Percentiles rank a stretch among this genome's conserved stretches.
Conservation (phyloP, 2,329 filamentous ascomycete genomes). For the Diaporthe vexans region DNA sequence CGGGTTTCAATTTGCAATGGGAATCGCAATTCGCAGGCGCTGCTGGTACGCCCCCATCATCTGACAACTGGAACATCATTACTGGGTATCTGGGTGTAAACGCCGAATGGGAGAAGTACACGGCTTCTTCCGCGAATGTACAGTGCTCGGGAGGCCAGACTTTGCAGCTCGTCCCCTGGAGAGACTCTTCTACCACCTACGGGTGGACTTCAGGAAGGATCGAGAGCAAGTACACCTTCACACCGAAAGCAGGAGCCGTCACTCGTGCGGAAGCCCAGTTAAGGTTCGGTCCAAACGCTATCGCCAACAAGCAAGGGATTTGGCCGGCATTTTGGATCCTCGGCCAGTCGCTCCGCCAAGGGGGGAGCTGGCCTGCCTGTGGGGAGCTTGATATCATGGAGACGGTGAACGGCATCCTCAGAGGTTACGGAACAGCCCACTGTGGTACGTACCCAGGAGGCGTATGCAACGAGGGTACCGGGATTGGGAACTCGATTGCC, state of each 20-base stretch:
- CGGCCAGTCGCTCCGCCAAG: constrained; percentile 60
- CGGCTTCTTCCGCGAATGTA: constrained; percentile 58
- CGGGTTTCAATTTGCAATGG: constrained; percentile 60
- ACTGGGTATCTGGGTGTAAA: constrained; percentile 61
- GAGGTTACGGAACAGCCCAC: constrained; percentile 63
- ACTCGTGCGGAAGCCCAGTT: constrained; percentile 61
- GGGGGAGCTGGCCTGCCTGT: constrained; percentile 62
- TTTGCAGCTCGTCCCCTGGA: constrained; percentile 64
- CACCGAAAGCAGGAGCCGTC: constrained; percentile 55
- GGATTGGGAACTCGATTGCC: constrained; percentile 52
- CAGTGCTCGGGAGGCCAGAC: constrained; percentile 66
- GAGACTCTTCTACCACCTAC: constrained; percentile 49
- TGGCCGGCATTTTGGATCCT: constrained; percentile 70
- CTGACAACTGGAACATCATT: constrained; percentile 61
- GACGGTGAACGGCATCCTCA: constrained; percentile 61
- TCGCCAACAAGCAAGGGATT: constrained; percentile 60
- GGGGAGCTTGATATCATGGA: constrained; percentile 67
- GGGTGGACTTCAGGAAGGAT: constrained; percentile 65
- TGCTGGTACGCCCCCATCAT: constrained; percentile 54
- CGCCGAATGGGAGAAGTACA: constrained; percentile 64
- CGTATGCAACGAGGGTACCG: constrained; percentile 62
- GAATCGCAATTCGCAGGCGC: constrained; percentile 60
- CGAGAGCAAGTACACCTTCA: constrained; percentile 62
- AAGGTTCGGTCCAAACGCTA: constrained; percentile 58
- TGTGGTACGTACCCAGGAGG: constrained; percentile 60